A percentile compares a stretch with the other conserved stretches of the same genome.
These are phyloP conservation scores for Schizophyllum commune DNA, from an alignment of 1,284 basidiomycete species.

Conservation along the genomic window DNA sequence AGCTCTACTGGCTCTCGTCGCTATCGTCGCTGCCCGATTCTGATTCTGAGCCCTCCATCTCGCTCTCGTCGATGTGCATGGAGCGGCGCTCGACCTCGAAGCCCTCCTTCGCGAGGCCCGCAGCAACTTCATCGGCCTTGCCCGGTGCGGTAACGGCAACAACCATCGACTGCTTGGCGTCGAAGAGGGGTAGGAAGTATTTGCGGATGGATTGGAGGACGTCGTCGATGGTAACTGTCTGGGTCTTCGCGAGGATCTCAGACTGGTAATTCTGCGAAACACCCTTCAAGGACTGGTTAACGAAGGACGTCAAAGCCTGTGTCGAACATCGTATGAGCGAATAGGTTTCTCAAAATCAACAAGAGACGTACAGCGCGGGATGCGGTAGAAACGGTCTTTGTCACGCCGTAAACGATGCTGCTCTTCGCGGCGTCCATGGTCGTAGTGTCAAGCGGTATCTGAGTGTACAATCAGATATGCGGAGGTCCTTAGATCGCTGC, in stretches of 20 bases:
- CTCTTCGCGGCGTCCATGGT: conserved; percentile 90
- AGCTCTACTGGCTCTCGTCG: conserved; percentile 25
- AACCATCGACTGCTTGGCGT: conserved; percentile 68
- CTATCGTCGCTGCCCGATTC: conserved; percentile 25
- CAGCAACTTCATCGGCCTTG: conserved; percentile 69
- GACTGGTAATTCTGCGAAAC: conserved; percentile 69
- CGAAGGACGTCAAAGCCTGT: conserved; percentile 74
- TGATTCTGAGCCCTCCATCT: conserved; percentile 30
- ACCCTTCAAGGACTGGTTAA: conserved; percentile 81
- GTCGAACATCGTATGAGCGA: conserved; percentile 5
- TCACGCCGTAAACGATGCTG: conserved; percentile 80
- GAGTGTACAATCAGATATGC: conserved; percentile 5
- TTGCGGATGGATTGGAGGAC: conserved; percentile 63
- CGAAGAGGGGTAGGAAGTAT: conserved; percentile 87
- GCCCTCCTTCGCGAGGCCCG: conserved; percentile 58
- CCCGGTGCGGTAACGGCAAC: conserved; percentile 80
- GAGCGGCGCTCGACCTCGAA: conserved; percentile 74
- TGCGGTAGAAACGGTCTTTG: conserved; percentile 78
- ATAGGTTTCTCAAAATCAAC: background rate
- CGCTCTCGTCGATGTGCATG: conserved; percentile 57
- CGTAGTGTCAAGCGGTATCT: conserved; percentile 81
- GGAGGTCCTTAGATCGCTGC: conserved; percentile 5
- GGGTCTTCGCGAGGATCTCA: conserved; percentile 71
- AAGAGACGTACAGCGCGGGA: conserved; percentile 63
- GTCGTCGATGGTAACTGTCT: conserved; percentile 72